These are phyloP conservation scores for Penicillium steckii DNA, from an alignment of 495 filamentous ascomycete species.

Conservation along the genomic window DNA sequence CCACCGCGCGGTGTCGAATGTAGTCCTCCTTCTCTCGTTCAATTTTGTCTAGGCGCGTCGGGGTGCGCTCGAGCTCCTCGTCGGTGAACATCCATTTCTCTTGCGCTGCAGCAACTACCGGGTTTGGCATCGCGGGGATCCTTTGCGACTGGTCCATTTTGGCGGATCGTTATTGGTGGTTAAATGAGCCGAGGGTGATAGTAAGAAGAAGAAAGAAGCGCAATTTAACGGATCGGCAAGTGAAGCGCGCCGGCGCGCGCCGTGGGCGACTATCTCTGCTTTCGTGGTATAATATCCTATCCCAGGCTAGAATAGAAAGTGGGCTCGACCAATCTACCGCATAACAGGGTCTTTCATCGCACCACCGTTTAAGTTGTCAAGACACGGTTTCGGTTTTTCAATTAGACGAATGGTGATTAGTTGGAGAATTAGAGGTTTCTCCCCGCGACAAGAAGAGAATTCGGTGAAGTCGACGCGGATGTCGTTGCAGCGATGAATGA, in stretches of 20 bases:
- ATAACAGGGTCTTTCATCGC: slow-evolving; percentile 25
- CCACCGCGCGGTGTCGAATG: slow-evolving; percentile 82
- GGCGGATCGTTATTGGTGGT: too few relatives aligned
- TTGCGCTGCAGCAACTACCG: slow-evolving; percentile 52
- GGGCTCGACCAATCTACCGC: slow-evolving; percentile 19
- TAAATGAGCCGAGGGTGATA: not conserved
- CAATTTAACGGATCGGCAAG: not conserved
- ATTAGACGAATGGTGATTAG: not conserved
- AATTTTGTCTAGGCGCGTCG: slow-evolving; percentile 83
- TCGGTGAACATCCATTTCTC: slow-evolving; percentile 88
- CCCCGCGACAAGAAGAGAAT: not conserved
- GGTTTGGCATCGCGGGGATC: slow-evolving; percentile 48
- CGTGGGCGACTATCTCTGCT: not conserved
- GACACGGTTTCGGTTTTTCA: not conserved
- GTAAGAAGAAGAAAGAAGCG: not conserved
- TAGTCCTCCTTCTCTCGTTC: slow-evolving; percentile 69
- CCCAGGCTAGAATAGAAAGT: slow-evolving; percentile 13
- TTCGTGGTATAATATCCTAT: slow-evolving; percentile 5
- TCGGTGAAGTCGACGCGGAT: not conserved
- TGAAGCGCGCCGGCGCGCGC: slow-evolving; percentile 21
- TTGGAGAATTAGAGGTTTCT: not conserved
- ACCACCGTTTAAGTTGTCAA: slow-evolving; percentile 10
- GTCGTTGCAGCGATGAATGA: slow-evolving; percentile 4
- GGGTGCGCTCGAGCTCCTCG: slow-evolving; percentile 76
- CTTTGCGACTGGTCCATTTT: slow-evolving; percentile 40